Evolutionary conservation across 345 rosid species (phyloP).

Genomic region (Gossypium bickii): DNA sequence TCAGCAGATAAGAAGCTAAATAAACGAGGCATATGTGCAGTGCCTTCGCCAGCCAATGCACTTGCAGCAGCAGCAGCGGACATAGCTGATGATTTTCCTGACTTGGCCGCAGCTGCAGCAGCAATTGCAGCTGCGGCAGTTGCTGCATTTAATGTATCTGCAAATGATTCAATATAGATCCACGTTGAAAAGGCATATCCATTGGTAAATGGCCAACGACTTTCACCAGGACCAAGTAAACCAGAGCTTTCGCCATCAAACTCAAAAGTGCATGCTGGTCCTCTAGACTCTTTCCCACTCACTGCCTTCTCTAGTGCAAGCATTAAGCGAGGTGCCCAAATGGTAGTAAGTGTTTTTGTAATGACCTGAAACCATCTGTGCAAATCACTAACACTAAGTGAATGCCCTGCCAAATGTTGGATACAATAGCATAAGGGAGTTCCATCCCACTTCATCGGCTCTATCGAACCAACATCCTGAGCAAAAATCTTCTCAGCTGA

Average conservation of each 20-base stretch:
- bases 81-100: constrained; percentile 98
- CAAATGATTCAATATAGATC: constrained; percentile 98
- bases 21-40: constrained; percentile 95
- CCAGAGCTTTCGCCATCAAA: constrained; percentile 99
- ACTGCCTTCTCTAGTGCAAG: constrained; percentile 82
- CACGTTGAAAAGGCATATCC: constrained; percentile 96
- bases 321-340: constrained; percentile 76
- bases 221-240: constrained; percentile 98
- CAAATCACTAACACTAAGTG: constrained; percentile 79
- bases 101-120: constrained; percentile 96
- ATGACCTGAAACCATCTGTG: constrained; percentile 75
- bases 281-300: constrained; percentile 90
- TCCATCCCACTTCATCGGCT: constrained; percentile 61
- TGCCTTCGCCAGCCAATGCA: constrained; percentile 99
- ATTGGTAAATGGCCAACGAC: constrained; percentile 95
- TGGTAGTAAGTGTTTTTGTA: constrained; percentile 49
- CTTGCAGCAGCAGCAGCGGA: constrained; percentile 99
- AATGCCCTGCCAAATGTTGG: constrained; percentile 85
- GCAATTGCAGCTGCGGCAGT: constrained; percentile 98
- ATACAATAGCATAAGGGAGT: constrained; percentile 77
- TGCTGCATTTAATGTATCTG: constrained; percentile 96
- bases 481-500: constrained; percentile 76
- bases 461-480: constrained; percentile 48
- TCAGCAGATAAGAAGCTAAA: constrained; percentile 97
- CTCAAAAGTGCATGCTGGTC: constrained; percentile 89